Evolutionary conservation across 768 basidiomycete species (phyloP), one percentile per base, ranked within the genome.

Genomic region (Wakefieldia striispora): DNA sequence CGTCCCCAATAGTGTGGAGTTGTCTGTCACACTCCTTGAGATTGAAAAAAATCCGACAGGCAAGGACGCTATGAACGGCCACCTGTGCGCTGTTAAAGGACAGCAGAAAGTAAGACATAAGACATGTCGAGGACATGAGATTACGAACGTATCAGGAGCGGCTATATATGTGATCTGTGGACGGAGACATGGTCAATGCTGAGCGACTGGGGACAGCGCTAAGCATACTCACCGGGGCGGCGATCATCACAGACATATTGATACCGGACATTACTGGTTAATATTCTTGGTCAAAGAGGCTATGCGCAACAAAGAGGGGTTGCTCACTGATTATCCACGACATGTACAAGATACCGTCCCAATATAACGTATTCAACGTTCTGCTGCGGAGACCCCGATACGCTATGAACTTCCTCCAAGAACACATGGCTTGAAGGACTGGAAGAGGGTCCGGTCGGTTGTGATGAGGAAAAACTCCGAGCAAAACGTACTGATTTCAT

Each of bases 281-380:
- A 39, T 27, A 19, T 35, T n/a, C 45, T 45, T 16, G 12, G 41
- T 53, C 43, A 46, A 37, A 10, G 3, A 11, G n/a, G 13, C 12
- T 6, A 19, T 6, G 11, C 3, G 16, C 33, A 11, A 9, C 8
- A 19, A 47, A 11, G 4, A 7, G 10, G 19, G 13, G 6, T 29
- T 11, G 2, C 56, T 40, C 24, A 66, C 63, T 2, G 17, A 63
- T 66, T 11, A 58, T 38, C 36, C 58, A 51, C 40, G 44, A 49
- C 61, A 64, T 64, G 16, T 66, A 64, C 44, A 53, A 17, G 35
- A 66, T 63, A 8, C 63, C 64, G 3, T 61, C 64, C 64, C 60
- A 58, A 37, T 64, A 64, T 2, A 64, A 36, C 9, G 58, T 65
- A 34, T 45, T 58, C 40, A 66, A 35, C 2, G 50, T 16, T 34